Evolutionary conservation across 257 asterid species (phyloP).

Genomic region (Plantago major): DNA sequence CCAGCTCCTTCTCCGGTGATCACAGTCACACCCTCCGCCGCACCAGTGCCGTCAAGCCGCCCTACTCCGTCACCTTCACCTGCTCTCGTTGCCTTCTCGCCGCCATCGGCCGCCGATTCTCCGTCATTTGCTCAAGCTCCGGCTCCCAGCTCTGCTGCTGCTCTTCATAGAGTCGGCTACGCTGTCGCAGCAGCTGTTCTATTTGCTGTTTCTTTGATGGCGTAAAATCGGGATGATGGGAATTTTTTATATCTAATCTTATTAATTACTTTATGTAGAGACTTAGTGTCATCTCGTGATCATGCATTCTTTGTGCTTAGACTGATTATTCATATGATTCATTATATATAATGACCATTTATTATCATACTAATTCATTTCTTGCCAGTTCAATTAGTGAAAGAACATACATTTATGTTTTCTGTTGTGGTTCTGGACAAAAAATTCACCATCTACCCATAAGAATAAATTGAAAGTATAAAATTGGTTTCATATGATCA

Average conservation of each 20-base stretch:
- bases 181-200: not conserved
- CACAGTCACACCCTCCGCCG: not conserved
- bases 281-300: no score
- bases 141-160: not conserved
- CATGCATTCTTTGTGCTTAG: no score
- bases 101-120: not conserved
- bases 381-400: no score
- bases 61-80: not conserved
- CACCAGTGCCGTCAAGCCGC: not conserved
- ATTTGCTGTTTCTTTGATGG: conserved; percentile 1
- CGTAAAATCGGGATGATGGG: not conserved
- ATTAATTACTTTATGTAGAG: not conserved
- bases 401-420: no score
- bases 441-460: no score
- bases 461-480: no score
- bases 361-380: no score
- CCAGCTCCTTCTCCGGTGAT: not conserved
- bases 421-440: no score
- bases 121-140: conserved; percentile 2
- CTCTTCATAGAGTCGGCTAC: not conserved
- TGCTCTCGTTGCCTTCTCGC: not conserved
- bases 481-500: no score
- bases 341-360: no score
- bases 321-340: no score
- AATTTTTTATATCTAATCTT: not conserved